These are phyloP conservation scores for Strobilomyces echinocephalus DNA, from an alignment of 768 basidiomycete genomes.

Conservation along the genomic window DNA sequence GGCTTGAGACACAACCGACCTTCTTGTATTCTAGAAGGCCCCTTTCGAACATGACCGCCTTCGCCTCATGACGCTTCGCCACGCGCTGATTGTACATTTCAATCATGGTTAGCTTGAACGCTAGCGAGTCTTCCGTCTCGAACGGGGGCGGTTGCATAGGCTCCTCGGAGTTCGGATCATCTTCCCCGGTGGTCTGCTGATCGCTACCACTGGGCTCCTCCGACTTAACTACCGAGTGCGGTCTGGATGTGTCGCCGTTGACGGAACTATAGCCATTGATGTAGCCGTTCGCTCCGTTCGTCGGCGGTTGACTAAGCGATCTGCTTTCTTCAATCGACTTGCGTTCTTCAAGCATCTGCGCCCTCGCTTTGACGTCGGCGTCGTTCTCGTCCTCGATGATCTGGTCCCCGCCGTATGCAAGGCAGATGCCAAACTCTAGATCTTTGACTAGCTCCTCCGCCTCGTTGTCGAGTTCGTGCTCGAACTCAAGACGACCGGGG, in stretches of 20 bases:
- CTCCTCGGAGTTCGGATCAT: conserved; percentile 59
- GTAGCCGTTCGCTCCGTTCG: conserved; percentile 24
- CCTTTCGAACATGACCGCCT: conserved; percentile 87
- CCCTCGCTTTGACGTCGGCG: conserved; percentile 56
- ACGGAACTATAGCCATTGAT: conserved; percentile 33
- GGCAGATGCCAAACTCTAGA: conserved; percentile 89
- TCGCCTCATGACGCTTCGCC: conserved; percentile 78
- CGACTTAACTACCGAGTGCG: conserved; percentile 30
- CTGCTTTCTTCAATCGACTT: conserved; percentile 21
- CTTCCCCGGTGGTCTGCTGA: conserved; percentile 42
- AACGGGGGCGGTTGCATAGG: conserved; percentile 67
- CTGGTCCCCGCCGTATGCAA: conserved; percentile 78
- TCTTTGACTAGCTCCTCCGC: conserved; percentile 95
- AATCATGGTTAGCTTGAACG: conserved; percentile 82
- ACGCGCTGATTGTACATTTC: conserved; percentile 91
- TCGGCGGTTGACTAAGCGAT: conserved; percentile 20
- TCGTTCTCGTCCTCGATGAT: conserved; percentile 77
- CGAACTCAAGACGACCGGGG: conserved; percentile 96
- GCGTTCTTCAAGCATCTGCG: conserved; percentile 38
- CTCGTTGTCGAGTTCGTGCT: conserved; percentile 95
- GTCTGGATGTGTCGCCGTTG: conserved; percentile 34
- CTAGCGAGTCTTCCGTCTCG: conserved; percentile 78
- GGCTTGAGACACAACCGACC: conserved; percentile 40
- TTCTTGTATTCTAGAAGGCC: conserved; percentile 92
- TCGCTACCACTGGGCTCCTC: conserved; percentile 41